Evolutionary conservation across 169 alveolate species (phyloP), one percentile per base, ranked within the genome.

Genomic region (Miamiensis avidus): DNA sequence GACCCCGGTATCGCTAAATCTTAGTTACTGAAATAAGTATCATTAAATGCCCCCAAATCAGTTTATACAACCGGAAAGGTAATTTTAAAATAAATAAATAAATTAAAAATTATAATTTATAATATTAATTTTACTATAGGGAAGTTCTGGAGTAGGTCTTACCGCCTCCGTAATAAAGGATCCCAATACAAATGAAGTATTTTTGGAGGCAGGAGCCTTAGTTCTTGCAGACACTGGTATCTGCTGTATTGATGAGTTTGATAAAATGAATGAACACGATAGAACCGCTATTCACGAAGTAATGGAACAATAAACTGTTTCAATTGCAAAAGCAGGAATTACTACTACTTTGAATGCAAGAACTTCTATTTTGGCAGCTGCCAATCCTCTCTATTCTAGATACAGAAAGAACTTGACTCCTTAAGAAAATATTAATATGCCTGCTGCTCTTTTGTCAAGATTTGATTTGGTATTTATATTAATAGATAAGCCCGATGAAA

Each of bases 1-100:
- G 99, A 98, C 89, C 99, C 99, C 6, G 99, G 99, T 30, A 99
- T 99, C n/a, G 99, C 99, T 27, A 99, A 99, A 94, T 90, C 96
- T 84, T 99, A 99, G 91, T 93, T 99, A 79, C 93, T 99, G 92
- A 98, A 97, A 91, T 89, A 91, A 82, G 90, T 94, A 72, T 81
- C 94, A 30, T 76, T 82, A 31, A 82, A 92, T 0, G 91, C 97
- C 28, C 97, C 97, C 31, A 91, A 96, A 89, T 95, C 96, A n/a
- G 91, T 94, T 73, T 94, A 94, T 74, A 92, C 96, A 20, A 91
- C 96, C 29, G 97, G 97, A 25, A 92, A 93, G 73, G n/a, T n/a
- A n/a, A n/a, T n/a, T n/a, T n/a, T n/a, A n/a, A n/a, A n/a, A n/a
- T n/a, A n/a, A n/a, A n/a, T n/a, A n/a, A n/a, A n/a, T n/a, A n/a